A percentile compares a stretch with the other conserved stretches of the same genome.
Evolutionary conservation across 495 filamentous ascomycete species (phyloP).

Genomic region (Penicillium cosmopolitanum): DNA sequence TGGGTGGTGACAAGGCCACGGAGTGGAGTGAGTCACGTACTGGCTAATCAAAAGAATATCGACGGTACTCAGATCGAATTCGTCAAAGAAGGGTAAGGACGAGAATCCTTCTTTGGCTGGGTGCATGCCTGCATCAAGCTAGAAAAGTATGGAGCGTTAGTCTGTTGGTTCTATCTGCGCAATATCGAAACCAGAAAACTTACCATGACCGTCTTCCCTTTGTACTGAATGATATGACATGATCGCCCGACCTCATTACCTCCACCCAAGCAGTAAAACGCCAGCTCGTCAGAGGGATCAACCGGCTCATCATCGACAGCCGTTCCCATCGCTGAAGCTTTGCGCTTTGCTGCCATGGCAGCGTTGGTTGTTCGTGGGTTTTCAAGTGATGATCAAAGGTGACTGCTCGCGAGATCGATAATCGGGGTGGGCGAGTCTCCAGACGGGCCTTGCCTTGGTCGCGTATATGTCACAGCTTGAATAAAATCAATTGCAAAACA

Average conservation of each 20-base stretch:
- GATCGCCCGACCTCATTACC: constrained; percentile 97
- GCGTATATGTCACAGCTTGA: neutral
- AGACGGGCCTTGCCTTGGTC: neutral
- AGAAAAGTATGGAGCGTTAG: neutral
- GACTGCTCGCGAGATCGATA: neutral
- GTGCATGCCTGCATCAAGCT: constrained; percentile 94
- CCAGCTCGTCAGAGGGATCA: constrained; percentile 83
- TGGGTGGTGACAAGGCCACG: no score
- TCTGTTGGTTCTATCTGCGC: neutral
- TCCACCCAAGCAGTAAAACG: constrained; percentile 90
- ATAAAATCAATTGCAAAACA: neutral
- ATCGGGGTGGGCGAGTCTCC: neutral
- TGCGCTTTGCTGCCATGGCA: constrained; percentile 76
- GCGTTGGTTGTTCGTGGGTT: neutral
- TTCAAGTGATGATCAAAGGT: neutral
- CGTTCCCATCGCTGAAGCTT: constrained; percentile 67
- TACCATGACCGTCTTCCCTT: constrained; percentile 98
- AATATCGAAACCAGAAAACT: constrained; percentile 29
- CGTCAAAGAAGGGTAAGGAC: constrained; percentile 94
- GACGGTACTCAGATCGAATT: constrained; percentile 96
- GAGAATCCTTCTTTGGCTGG: constrained; percentile 96
- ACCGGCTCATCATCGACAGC: constrained; percentile 66
- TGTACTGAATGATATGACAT: constrained; percentile 98
- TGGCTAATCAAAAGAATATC: constrained; percentile 97
- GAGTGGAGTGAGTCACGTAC: constrained; percentile 57